Evolutionary conservation across 495 filamentous ascomycete genomes (phyloP).

Genomic region (Copromyces sp.): DNA sequence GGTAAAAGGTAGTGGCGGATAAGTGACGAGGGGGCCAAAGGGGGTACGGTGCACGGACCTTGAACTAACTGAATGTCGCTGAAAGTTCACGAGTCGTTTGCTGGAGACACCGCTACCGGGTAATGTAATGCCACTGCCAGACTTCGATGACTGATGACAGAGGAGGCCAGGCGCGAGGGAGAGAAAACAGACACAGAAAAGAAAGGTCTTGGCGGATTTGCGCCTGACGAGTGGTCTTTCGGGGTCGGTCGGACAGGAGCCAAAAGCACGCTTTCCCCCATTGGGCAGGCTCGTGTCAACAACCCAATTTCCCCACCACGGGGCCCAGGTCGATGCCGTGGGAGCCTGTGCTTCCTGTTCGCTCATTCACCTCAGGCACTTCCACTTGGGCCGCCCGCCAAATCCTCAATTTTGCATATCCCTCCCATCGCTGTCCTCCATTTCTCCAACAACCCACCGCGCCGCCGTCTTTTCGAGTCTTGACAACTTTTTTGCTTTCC

Average conservation of each 20-base stretch:
- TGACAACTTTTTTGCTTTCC: constrained; percentile 7
- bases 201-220: not conserved
- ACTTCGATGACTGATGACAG: not conserved
- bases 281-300: constrained; percentile 25
- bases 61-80: not conserved
- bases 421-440: constrained; percentile 2
- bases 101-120: not conserved
- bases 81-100: not conserved
- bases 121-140: not conserved
- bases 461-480: constrained; percentile 14
- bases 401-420: constrained; percentile 26
- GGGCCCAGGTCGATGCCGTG: not conserved
- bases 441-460: not conserved
- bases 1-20: not conserved
- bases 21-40: not conserved
- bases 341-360: not conserved
- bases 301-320: constrained; percentile 29
- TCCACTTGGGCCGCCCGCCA: constrained; percentile 21
- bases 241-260: constrained; percentile 14
- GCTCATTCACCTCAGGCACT: not conserved
- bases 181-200: not conserved
- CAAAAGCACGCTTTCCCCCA: constrained; percentile 19
- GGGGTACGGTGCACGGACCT: not conserved
- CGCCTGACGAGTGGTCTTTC: not conserved
- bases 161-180: constrained; percentile 1